Evolutionary conservation across 1,284 basidiomycete genomes (phyloP), one percentile per base, ranked within the genome.

Genomic region (Takashimella koratensis): DNA sequence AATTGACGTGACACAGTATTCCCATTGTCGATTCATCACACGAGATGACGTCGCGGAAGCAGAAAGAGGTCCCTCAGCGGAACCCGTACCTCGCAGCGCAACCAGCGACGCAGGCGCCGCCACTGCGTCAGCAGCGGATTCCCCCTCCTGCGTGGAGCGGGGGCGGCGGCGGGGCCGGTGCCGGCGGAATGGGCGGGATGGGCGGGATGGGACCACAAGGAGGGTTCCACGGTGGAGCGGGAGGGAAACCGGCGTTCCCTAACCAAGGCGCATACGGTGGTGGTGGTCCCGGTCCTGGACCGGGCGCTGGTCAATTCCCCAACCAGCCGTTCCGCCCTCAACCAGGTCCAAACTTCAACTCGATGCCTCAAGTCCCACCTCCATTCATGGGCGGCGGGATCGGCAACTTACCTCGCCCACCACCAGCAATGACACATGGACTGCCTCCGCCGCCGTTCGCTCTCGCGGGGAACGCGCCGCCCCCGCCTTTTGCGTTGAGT

Each of bases 161-260:
- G 2, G 24, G 74, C 56, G 63, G 60, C 19, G 74, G 75, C 24
- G 71, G 73, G 1, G 76, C 75, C 26, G 75, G 70, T 12, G 75
- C 74, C 27, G 75, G 74, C 44, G 74, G 74, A 16, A 63, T 76
- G 16, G 75, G 75, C 21, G 75, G 74, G 48, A 62, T 57, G 26
- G 73, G 67, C 43, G 56, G 30, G 30, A 36, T 36, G 30, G n/a
- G n/a, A n/a, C n/a, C n/a, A n/a, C n/a, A n/a, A n/a, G 30, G 30
- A 8, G 10, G 16, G 8, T 36, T 36, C 30, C 30, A 36, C 16
- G 8, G 10, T 8, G 30, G 30, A 8, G 30, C 10, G 10, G 10
- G 8, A 8, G 16, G 10, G 10, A 36, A 36, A 36, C 30, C 30
- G 8, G 10, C 30, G 8, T 36, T 36, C 30, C 10, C 10, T 8